A percentile compares a stretch with the other conserved stretches of the same genome.
phyloP scores from a whole-genome alignment of 495 filamentous ascomycete species.

The Penicillium pulvis region DNA sequence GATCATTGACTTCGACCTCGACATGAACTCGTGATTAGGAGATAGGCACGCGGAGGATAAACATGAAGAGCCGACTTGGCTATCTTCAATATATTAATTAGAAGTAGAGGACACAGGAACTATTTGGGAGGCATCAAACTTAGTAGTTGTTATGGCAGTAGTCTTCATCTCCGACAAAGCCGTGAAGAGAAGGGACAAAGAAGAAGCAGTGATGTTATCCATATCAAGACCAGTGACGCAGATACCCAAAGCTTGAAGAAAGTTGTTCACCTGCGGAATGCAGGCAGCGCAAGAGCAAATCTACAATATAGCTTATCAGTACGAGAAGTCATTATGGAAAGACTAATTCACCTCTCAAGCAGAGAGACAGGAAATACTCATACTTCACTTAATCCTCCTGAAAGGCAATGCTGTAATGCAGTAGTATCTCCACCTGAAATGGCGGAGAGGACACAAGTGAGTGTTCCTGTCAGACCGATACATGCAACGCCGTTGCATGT shows the following conservation, averaged over 20 bases:
- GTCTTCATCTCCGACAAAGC: not conserved
- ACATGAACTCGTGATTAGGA: too few species aligned
- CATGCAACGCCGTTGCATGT: constrained; percentile 26
- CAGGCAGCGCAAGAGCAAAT: constrained; percentile 30
- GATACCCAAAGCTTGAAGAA: constrained; percentile 24
- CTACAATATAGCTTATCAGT: constrained; percentile 8
- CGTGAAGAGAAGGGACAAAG: not conserved
- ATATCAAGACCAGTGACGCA: constrained; percentile 12
- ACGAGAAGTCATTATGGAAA: not conserved
- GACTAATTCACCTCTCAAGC: not conserved
- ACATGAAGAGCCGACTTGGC: not conserved
- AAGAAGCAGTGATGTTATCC: constrained; percentile 1
- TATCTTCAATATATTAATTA: not conserved
- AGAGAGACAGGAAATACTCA: constrained; percentile 6
- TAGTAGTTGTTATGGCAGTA: not conserved
- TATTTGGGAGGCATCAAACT: not conserved
- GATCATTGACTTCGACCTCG: too few species aligned
- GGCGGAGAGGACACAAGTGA: constrained; percentile 25
- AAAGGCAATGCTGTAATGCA: constrained; percentile 24
- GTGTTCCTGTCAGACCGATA: constrained; percentile 19
- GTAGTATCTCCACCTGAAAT: constrained; percentile 16
- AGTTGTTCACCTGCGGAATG: constrained; percentile 14
- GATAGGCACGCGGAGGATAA: not conserved
- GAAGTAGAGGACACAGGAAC: not conserved
- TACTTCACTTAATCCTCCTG: constrained; percentile 22